A percentile compares a stretch with the other conserved stretches of the same genome.
These are phyloP conservation scores for Pseudogymnoascus sp. DNA, from an alignment of 2,329 filamentous ascomycete species.

Conservation along the genomic window DNA sequence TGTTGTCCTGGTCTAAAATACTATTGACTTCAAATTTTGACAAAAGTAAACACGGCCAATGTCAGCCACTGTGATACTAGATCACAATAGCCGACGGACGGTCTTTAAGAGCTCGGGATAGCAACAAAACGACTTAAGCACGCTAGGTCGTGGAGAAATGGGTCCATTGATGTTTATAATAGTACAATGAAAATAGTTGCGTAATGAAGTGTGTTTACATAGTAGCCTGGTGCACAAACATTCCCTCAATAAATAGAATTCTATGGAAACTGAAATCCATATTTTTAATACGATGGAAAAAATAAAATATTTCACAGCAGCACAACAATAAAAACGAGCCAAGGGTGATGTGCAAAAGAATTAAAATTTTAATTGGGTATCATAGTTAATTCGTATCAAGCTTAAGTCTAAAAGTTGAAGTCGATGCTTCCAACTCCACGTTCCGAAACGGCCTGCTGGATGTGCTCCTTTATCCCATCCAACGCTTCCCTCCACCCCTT, in stretches of 20 bases:
- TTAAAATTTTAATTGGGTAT: not conserved
- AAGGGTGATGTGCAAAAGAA: not conserved
- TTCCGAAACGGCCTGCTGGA: constrained; percentile 47
- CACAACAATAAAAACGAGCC: not conserved
- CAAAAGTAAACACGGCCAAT: not conserved
- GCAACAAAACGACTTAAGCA: not conserved
- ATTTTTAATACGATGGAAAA: not conserved
- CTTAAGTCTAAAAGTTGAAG: constrained; percentile 29
- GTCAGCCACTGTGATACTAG: not conserved
- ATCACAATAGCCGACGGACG: not conserved
- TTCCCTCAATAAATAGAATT: not conserved
- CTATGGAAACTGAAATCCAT: not conserved
- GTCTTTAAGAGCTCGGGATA: not conserved
- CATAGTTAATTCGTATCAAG: not conserved
- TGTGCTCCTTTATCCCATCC: constrained; percentile 38
- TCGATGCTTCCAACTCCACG: constrained; percentile 51
- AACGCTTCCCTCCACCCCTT: constrained; percentile 41
- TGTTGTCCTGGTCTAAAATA: not conserved
- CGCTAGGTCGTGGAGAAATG: not conserved
- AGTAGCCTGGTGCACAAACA: not conserved
- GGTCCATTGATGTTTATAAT: not conserved
- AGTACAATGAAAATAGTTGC: not conserved
- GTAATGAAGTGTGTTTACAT: not conserved
- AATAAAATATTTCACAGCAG: not conserved
- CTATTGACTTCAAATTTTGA: not conserved